These are phyloP conservation scores for Stevia rebaudiana DNA, from an alignment of 140 eudicot genomes.

Conservation along the genomic window DNA sequence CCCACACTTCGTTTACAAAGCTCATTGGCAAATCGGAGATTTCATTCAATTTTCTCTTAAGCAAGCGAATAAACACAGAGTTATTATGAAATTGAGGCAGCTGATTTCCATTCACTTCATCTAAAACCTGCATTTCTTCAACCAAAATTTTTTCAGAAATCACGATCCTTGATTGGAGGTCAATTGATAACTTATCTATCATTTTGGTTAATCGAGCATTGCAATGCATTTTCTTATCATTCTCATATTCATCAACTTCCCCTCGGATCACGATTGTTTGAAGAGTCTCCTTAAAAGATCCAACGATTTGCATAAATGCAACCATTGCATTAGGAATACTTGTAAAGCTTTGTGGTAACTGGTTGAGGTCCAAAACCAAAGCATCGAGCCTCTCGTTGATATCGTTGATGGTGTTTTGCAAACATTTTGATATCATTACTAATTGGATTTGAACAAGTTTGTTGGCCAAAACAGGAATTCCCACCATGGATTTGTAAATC, in stretches of 20 bases:
- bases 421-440: constrained; percentile 32
- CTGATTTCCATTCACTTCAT: constrained; percentile 38
- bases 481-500: constrained; percentile 34
- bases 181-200: constrained; percentile 22
- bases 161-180: constrained; percentile 12
- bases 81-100: constrained; percentile 35
- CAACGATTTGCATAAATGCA: constrained; percentile 36
- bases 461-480: constrained; percentile 25
- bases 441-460: constrained; percentile 34
- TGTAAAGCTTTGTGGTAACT: constrained; percentile 29
- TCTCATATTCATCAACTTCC: constrained; percentile 34
- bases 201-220: constrained; percentile 44
- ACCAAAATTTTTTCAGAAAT: constrained; percentile 25
- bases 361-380: constrained; percentile 32
- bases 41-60: constrained; percentile 17
- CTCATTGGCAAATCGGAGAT: constrained; percentile 18
- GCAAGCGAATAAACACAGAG: constrained; percentile 18
- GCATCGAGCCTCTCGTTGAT: constrained; percentile 33
- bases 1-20: constrained; percentile 35
- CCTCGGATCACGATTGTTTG: constrained; percentile 33
- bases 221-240: constrained; percentile 35
- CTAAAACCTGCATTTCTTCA: constrained; percentile 33
- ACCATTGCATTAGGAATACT: constrained; percentile 36
- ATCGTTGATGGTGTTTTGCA: constrained; percentile 35
- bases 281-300: constrained; percentile 33